These are phyloP conservation scores for Zygosaccharomyces gambellarensis DNA, from an alignment of 805 yeast genomes.

Conservation along the genomic window DNA sequence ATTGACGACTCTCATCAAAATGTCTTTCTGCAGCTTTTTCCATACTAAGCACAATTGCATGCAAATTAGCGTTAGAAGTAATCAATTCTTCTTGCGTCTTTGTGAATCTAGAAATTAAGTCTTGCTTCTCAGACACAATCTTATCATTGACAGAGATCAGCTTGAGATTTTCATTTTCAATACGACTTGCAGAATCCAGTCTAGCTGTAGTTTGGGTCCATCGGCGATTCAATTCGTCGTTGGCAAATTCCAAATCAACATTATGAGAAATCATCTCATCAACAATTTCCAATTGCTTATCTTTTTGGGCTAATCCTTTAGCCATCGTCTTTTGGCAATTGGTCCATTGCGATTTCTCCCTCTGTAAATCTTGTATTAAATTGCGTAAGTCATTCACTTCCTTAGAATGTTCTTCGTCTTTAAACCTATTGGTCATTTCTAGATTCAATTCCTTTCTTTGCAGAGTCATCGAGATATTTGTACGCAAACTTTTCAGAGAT, in stretches of 20 bases:
- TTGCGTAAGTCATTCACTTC: neutral
- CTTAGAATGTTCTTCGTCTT: neutral
- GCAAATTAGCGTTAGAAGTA: neutral
- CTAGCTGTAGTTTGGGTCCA: neutral
- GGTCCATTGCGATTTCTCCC: neutral
- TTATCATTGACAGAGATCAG: neutral
- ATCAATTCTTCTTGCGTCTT: neutral
- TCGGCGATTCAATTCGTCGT: neutral
- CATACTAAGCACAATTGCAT: neutral
- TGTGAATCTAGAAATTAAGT: neutral
- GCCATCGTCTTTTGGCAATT: neutral
- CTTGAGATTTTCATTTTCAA: neutral
- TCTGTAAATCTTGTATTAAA: neutral
- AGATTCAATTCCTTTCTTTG: neutral
- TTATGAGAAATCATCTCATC: conserved; percentile 1
- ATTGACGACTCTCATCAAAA: neutral
- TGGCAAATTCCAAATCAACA: neutral
- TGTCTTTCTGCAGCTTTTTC: neutral
- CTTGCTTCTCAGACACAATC: neutral
- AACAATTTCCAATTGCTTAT: neutral
- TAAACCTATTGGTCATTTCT: neutral
- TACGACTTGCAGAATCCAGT: neutral
- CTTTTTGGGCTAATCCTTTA: neutral
- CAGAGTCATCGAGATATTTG: neutral
- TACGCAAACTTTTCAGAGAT: neutral